These are phyloP conservation scores for Aspergillus sparsus DNA, from an alignment of 495 filamentous ascomycete genomes.

Conservation along the genomic window DNA sequence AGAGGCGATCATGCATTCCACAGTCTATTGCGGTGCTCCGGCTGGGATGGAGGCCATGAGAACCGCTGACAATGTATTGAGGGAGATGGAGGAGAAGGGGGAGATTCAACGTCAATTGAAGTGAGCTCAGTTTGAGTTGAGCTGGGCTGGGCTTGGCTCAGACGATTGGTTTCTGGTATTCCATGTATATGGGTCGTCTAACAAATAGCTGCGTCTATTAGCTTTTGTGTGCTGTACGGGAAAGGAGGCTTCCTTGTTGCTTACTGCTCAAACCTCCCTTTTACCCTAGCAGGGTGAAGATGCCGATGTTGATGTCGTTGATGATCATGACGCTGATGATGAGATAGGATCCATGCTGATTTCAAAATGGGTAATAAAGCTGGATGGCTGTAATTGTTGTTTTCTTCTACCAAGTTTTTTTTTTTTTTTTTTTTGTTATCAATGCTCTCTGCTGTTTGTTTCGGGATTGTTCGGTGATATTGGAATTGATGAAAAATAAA, in stretches of 20 bases:
- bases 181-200: neutral
- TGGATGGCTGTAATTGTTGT: neutral
- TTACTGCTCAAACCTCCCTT: too few relatives aligned
- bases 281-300: too few relatives aligned
- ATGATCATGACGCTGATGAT: neutral
- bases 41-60: conserved; percentile 56
- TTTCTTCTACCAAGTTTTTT: neutral
- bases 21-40: conserved; percentile 57
- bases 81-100: conserved; percentile 23
- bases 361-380: neutral
- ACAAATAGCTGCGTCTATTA: neutral
- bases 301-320: neutral
- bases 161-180: neutral
- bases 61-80: conserved; percentile 20
- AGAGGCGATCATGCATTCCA: conserved; percentile 47
- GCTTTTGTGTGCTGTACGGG: too few relatives aligned
- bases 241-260: too few relatives aligned
- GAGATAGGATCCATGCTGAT: neutral
- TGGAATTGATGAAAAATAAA: neutral
- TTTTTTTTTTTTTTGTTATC: too few relatives aligned
- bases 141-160: neutral
- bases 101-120: conserved; percentile 20
- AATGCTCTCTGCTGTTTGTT: neutral
- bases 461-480: neutral
- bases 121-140: neutral